Evolutionary conservation across 352 stramenopile species (phyloP).

Genomic region (Pythium utonaiense): DNA sequence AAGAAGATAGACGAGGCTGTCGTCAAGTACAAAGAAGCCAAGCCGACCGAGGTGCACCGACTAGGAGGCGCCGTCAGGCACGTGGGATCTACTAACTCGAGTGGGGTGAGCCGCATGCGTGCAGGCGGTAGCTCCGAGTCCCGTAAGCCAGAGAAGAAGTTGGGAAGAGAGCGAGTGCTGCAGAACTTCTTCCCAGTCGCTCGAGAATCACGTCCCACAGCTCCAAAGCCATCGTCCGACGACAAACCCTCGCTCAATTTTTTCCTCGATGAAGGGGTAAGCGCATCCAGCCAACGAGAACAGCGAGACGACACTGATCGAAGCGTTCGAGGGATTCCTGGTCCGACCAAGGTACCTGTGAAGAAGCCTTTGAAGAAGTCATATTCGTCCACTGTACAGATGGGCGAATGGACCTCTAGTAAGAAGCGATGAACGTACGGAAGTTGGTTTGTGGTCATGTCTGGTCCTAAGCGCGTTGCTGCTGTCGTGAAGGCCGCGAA

Average conservation of each 20-base stretch:
- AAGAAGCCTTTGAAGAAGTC: conserved; percentile 10
- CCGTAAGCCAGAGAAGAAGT: background rate
- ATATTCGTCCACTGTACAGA: background rate
- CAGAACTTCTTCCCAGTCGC: conserved; percentile 7
- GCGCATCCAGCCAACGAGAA: background rate
- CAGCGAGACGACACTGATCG: background rate
- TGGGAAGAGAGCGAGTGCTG: background rate
- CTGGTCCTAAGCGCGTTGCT: background rate
- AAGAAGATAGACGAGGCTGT: background rate
- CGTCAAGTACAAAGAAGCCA: background rate
- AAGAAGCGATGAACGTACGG: background rate
- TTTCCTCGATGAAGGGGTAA: conserved; percentile 7
- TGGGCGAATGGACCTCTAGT: conserved; percentile 15
- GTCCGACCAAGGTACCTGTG: too few species aligned
- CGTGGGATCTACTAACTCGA: background rate
- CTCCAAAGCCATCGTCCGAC: background rate
- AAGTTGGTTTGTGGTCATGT: background rate
- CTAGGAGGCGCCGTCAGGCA: background rate
- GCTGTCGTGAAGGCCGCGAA: background rate
- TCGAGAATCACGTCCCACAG: background rate
- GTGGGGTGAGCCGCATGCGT: background rate
- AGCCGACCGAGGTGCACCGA: background rate
- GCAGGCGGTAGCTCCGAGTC: background rate
- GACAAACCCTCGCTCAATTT: conserved; percentile 11
- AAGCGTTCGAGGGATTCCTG: background rate